A percentile compares a stretch with the other conserved stretches of the same genome.
Evolutionary conservation across 176 grass and related monocot genomes (phyloP).

Genomic region (Ensete ventricosum): DNA sequence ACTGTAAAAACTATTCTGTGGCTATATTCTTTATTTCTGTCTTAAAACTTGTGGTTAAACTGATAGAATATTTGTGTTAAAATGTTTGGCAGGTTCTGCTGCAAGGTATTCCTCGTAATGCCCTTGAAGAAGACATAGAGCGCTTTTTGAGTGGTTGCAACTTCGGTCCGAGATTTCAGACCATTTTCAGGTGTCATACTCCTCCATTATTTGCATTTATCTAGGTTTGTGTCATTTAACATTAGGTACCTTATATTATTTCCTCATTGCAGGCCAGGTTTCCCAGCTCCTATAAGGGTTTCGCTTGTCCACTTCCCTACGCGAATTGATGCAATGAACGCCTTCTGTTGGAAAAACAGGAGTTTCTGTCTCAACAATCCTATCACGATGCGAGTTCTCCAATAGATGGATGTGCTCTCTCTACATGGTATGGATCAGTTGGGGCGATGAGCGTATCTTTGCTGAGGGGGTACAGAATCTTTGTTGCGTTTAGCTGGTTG

Average conservation of each 20-base stretch:
- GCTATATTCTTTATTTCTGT: too few relatives aligned
- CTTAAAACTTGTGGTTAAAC: not conserved
- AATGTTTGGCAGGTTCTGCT: slow-evolving; percentile 42
- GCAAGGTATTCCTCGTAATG: slow-evolving; percentile 71
- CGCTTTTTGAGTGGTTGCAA: slow-evolving; percentile 68
- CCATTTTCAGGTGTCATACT: slow-evolving; percentile 31
- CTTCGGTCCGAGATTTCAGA: slow-evolving; percentile 55
- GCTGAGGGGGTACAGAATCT: too few relatives aligned
- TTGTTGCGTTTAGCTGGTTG: too few relatives aligned
- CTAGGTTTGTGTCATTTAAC: not conserved
- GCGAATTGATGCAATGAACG: slow-evolving; percentile 55
- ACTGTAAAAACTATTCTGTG: too few relatives aligned
- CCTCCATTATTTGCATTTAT: slow-evolving; percentile 6
- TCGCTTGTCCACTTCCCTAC: slow-evolving; percentile 50
- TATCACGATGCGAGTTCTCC: slow-evolving; percentile 57
- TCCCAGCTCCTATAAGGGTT: slow-evolving; percentile 48
- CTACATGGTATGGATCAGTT: not conserved
- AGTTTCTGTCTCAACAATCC: slow-evolving; percentile 69
- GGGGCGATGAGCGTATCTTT: too few relatives aligned
- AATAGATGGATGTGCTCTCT: slow-evolving; percentile 21
- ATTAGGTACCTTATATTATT: slow-evolving; percentile 2
- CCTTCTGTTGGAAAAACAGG: slow-evolving; percentile 58
- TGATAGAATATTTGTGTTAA: not conserved
- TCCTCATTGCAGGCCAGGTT: slow-evolving; percentile 32
- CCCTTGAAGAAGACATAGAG: slow-evolving; percentile 61